A percentile compares a stretch with the other conserved stretches of the same genome.
phyloP scores from a whole-genome alignment of 2,329 filamentous ascomycete species.

The Nemania sp. region DNA sequence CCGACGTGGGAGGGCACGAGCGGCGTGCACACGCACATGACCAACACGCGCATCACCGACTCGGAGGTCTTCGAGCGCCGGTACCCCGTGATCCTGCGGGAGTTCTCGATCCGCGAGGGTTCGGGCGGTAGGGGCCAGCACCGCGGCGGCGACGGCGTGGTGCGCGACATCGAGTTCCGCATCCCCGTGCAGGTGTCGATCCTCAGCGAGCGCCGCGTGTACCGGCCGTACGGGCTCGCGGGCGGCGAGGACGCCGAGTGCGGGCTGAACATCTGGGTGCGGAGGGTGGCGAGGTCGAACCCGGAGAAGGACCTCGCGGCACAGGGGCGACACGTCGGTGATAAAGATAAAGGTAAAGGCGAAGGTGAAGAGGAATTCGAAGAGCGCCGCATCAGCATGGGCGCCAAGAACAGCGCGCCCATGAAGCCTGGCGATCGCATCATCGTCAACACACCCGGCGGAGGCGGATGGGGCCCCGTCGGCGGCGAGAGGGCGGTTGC shows the following conservation, averaged over 20 bases:
- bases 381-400: conserved; percentile 70
- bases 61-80: conserved; percentile 73
- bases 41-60: conserved; percentile 77
- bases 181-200: conserved; percentile 74
- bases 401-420: conserved; percentile 77
- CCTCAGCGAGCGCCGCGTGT: conserved; percentile 72
- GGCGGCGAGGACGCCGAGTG: conserved; percentile 80
- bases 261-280: conserved; percentile 86
- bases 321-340: conserved; percentile 18
- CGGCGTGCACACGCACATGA: conserved; percentile 77
- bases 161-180: conserved; percentile 74
- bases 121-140: conserved; percentile 66
- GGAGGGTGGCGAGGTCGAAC: conserved; percentile 65
- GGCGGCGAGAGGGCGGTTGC: conserved; percentile 61
- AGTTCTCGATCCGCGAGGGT: conserved; percentile 64
- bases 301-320: conserved; percentile 46
- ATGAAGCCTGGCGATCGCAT: conserved; percentile 80
- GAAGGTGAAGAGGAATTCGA: conserved; percentile 51
- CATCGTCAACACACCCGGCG: conserved; percentile 77
- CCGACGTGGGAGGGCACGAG: conserved; percentile 70
- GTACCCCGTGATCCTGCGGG: conserved; percentile 71
- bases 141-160: conserved; percentile 69
- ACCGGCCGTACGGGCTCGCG: conserved; percentile 77
- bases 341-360: not conserved
- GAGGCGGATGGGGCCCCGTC: conserved; percentile 73